Percentiles rank a stretch among this genome's conserved stretches.
phyloP scores from a whole-genome alignment of 2,329 filamentous ascomycete genomes.

The Neonectria sp. region DNA sequence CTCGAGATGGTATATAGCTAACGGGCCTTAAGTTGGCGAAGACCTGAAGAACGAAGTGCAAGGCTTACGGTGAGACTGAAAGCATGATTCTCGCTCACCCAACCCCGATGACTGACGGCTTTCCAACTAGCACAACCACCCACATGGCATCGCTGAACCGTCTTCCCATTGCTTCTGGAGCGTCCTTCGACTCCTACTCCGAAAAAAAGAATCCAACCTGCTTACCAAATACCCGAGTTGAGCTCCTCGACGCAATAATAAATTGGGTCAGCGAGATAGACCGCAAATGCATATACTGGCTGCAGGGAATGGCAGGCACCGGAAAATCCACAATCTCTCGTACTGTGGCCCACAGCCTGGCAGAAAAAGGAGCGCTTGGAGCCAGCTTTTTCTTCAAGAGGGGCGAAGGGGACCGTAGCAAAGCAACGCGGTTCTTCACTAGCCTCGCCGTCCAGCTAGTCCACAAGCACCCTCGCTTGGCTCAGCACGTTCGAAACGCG shows the following conservation, averaged over 20 bases:
- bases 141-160: too few relatives aligned
- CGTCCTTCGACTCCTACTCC: too few relatives aligned
- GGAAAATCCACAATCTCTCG: conserved; percentile 58
- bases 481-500: conserved; percentile 41
- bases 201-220: too few relatives aligned
- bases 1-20: too few relatives aligned
- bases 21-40: too few relatives aligned
- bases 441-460: conserved; percentile 56
- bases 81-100: too few relatives aligned
- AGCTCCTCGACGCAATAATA: conserved; percentile 49
- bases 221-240: conserved; percentile 43
- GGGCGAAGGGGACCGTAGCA: conserved; percentile 56
- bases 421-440: conserved; percentile 54
- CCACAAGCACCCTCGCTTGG: conserved; percentile 46
- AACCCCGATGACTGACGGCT: too few relatives aligned
- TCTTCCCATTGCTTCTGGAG: too few relatives aligned
- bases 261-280: conserved; percentile 47
- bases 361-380: conserved; percentile 40
- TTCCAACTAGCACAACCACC: too few relatives aligned
- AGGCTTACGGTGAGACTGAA: too few relatives aligned
- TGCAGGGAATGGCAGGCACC: conserved; percentile 57
- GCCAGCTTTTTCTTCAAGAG: conserved; percentile 63
- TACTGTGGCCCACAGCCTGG: conserved; percentile 44
- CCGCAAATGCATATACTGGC: conserved; percentile 52
- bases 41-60: too few relatives aligned